Evolutionary conservation across 2,329 filamentous ascomycete species (phyloP).

Genomic region (Podosphaera fusca): DNA sequence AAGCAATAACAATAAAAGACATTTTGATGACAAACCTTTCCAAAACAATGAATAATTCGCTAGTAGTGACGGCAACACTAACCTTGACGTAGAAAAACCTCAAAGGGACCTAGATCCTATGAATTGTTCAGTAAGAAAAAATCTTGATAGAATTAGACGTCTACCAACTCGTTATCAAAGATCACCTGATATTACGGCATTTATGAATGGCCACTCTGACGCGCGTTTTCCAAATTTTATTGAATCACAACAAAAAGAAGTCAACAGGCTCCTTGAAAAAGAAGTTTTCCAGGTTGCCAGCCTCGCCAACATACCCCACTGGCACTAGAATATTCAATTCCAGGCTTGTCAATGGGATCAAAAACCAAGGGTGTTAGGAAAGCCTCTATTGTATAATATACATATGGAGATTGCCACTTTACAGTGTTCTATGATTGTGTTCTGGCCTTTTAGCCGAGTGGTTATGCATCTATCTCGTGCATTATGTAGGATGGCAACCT

Average conservation of each 20-base stretch:
- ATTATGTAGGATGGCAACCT: too few species aligned
- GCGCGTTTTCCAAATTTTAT: background rate
- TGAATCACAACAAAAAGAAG: background rate
- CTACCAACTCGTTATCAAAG: too few species aligned
- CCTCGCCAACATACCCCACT: background rate
- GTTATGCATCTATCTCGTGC: too few species aligned
- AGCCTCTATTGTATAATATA: too few species aligned
- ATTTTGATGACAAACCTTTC: background rate
- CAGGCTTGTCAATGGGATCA: slow-evolving; percentile 5
- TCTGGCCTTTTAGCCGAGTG: too few species aligned
- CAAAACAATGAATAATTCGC: background rate
- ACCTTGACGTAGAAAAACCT: too few species aligned
- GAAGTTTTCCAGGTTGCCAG: background rate
- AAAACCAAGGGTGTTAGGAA: background rate
- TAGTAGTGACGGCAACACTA: too few species aligned
- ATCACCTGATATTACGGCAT: background rate
- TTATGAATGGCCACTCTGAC: background rate
- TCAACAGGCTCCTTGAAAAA: background rate
- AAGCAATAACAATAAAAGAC: background rate
- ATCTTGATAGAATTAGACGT: too few species aligned
- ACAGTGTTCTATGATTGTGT: too few species aligned
- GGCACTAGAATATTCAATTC: slow-evolving; percentile 2
- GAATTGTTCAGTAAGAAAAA: too few species aligned
- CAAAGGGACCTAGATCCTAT: too few species aligned
- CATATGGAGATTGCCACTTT: too few species aligned